These are phyloP conservation scores for Truncatella angustata DNA, from an alignment of 2,329 filamentous ascomycete species.

Conservation along the genomic window DNA sequence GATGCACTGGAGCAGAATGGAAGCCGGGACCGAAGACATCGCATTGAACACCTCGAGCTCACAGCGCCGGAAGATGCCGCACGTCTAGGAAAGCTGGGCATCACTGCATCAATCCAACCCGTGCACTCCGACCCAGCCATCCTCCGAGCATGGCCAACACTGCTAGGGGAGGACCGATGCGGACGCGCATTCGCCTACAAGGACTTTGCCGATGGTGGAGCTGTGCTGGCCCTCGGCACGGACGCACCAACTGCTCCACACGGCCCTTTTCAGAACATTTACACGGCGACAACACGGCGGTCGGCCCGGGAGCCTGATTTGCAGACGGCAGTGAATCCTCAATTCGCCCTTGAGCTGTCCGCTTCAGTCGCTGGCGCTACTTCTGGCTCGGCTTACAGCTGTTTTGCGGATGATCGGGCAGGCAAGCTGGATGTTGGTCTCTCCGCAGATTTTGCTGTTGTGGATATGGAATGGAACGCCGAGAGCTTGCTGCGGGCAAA, in stretches of 20 bases:
- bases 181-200: constrained; percentile 61
- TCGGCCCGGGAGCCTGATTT: constrained; percentile 37
- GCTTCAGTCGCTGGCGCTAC: constrained; percentile 41
- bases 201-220: constrained; percentile 51
- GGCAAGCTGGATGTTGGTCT: constrained; percentile 43
- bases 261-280: constrained; percentile 40
- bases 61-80: constrained; percentile 52
- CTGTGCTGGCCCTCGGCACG: constrained; percentile 41
- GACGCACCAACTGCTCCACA: constrained; percentile 47
- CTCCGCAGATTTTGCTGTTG: constrained; percentile 45
- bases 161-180: constrained; percentile 54
- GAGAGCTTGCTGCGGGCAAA: constrained; percentile 36
- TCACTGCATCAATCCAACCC: constrained; percentile 58
- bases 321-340: constrained; percentile 35
- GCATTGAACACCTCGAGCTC: constrained; percentile 66
- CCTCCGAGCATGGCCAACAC: constrained; percentile 56
- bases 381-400: constrained; percentile 41
- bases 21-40: constrained; percentile 49
- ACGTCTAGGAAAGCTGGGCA: constrained; percentile 55
- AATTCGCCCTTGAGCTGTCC: constrained; percentile 38
- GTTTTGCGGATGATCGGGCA: constrained; percentile 39
- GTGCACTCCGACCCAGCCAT: constrained; percentile 62
- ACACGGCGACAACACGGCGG: constrained; percentile 43
- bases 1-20: constrained; percentile 47
- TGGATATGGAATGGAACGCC: constrained; percentile 39